A percentile compares a stretch with the other conserved stretches of the same genome.
Conservation (phyloP, 176 grass and related monocot genomes). For the Phoenix dactylifera region DNA sequence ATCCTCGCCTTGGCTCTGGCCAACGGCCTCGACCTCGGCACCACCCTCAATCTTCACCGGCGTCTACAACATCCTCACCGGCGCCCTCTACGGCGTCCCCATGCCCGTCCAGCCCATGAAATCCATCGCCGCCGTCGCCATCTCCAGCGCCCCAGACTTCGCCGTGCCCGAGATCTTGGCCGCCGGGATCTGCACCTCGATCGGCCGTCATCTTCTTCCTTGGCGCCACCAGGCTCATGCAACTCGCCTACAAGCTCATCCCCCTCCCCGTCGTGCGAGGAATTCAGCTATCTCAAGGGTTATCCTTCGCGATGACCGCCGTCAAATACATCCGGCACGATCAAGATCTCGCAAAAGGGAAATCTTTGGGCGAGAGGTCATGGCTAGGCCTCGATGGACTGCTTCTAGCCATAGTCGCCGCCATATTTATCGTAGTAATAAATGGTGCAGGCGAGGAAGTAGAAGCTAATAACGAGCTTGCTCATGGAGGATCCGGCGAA, state of each 20-base stretch:
- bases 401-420: conserved; percentile 38
- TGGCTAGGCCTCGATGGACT: conserved; percentile 78
- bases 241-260: conserved; percentile 55
- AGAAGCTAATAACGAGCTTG: neutral
- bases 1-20: conserved; percentile 34
- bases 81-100: conserved; percentile 40
- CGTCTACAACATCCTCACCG: conserved; percentile 44
- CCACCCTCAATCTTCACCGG: conserved; percentile 48
- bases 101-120: conserved; percentile 40
- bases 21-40: conserved; percentile 33
- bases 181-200: conserved; percentile 63
- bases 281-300: conserved; percentile 83
- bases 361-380: conserved; percentile 20
- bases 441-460: conserved; percentile 54
- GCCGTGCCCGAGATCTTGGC: conserved; percentile 58
- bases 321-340: conserved; percentile 66
- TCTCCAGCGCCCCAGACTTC: conserved; percentile 27
- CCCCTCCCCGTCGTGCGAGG: conserved; percentile 83
- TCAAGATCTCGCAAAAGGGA: conserved; percentile 53
- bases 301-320: conserved; percentile 74
- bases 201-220: conserved; percentile 50
- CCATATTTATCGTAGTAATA: conserved; percentile 59
- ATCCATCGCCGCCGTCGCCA: conserved; percentile 36
- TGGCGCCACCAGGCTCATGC: conserved; percentile 65
- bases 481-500: neutral